Evolutionary conservation across 2,329 filamentous ascomycete species (phyloP), one percentile per base, ranked within the genome.

Genomic region (Leptographium galeiforme): DNA sequence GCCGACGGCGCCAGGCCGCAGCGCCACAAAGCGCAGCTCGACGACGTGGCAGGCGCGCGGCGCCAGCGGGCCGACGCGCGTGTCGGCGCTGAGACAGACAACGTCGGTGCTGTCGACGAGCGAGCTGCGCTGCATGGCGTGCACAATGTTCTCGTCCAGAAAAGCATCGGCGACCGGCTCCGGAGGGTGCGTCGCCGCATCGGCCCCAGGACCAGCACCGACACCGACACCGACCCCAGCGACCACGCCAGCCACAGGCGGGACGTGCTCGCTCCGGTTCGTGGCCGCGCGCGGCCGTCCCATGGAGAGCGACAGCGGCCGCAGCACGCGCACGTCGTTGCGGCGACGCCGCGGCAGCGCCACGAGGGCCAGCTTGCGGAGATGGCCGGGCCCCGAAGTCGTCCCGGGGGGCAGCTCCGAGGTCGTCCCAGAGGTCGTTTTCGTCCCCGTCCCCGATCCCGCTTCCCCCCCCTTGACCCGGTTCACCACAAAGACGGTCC

Each of bases 401-500:
- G 41, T n/a, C 18, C 13, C 18, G 12, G 19, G 6, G 10, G 47
- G 25, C 2, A 3, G 63, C 0, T 66, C 60, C 1, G 57, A 49
- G 50, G 57, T 13, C 68, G 41, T n/a, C 33, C 13, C 18, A 11
- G 19, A 10, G n/a, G 47, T 16, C 39, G 34, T 8, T 1, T 2
- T n/a, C 38, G 8, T n/a, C 7, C 30, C n/a, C 14, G 34, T 2
- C 8, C n/a, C n/a, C 6, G 47, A 36, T 6, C 25, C 12, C 53
- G 69, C 38, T 72, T 47, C 32, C 3, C 10, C 55, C 16, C 25
- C 39, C n/a, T n/a, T 38, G 16, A 78, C 80, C 49, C 84, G 79
- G 65, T 91, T 93, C 58, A 88, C 83, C 40, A 90, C 81, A 62
- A 88, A 85, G 16, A 90, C 75, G 38, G 76, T 77, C 82, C 87